These are phyloP conservation scores for Endothia cerciana DNA, from an alignment of 2,329 filamentous ascomycete genomes.

Conservation along the genomic window DNA sequence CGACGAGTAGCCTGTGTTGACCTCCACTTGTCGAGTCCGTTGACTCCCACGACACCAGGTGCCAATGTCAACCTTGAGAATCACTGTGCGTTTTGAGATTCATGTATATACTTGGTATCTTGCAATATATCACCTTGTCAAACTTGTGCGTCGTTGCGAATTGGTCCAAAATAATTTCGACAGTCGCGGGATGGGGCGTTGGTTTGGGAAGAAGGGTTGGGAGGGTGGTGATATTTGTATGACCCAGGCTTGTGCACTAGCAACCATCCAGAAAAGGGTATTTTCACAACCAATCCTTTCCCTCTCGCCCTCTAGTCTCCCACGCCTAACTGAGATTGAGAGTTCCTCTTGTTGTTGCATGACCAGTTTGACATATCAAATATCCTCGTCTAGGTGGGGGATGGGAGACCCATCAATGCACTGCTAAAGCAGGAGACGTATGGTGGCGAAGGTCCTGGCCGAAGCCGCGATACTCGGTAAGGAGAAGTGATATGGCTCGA, in stretches of 20 bases:
- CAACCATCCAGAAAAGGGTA: too few relatives aligned
- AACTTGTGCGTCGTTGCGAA: not conserved
- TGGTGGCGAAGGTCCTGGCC: too few relatives aligned
- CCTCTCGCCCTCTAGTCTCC: too few relatives aligned
- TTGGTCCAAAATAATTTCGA: not conserved
- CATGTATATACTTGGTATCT: constrained; percentile 5
- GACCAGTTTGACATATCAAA: not conserved
- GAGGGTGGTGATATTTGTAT: too few relatives aligned
- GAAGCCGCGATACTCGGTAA: not conserved
- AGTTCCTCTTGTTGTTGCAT: not conserved
- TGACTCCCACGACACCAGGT: not conserved
- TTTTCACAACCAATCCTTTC: too few relatives aligned
- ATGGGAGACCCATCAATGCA: not conserved
- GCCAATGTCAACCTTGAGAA: not conserved
- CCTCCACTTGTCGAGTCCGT: not conserved
- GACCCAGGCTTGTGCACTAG: not conserved
- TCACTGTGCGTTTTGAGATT: not conserved
- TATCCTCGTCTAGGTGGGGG: not conserved
- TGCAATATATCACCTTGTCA: not conserved
- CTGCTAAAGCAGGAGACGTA: not conserved
- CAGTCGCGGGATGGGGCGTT: not conserved
- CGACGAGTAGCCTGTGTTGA: not conserved
- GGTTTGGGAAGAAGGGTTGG: not conserved
- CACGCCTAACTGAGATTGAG: not conserved
- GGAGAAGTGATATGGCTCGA: not conserved